Evolutionary conservation across 192 early-diverging fungal genomes (phyloP).

Genomic region (Rhizophagus clarus): DNA sequence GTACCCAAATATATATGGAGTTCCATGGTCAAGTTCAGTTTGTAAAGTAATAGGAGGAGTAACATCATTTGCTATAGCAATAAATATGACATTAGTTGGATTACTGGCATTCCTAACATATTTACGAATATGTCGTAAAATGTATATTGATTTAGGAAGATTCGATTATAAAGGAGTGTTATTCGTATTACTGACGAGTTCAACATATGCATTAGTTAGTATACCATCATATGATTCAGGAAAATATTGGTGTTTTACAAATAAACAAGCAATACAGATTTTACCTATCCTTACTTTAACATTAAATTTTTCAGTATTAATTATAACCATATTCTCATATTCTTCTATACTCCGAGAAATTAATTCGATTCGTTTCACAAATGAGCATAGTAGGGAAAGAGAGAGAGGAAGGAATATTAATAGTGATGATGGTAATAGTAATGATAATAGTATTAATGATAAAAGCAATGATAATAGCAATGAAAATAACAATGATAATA

Average conservation of each 20-base stretch:
- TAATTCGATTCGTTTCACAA: not conserved
- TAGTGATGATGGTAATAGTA: not conserved
- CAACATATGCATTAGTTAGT: not conserved
- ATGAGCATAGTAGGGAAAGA: not conserved
- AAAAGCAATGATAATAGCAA: not conserved
- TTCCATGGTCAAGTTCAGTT: not conserved
- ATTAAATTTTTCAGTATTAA: constrained; percentile 5
- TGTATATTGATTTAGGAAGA: not conserved
- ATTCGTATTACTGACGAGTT: not conserved
- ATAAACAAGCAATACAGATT: not conserved
- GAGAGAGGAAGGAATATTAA: not conserved
- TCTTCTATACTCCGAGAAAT: not conserved
- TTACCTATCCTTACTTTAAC: not conserved
- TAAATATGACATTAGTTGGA: constrained; percentile 10
- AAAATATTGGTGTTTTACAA: constrained; percentile 29
- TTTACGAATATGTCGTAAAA: constrained; percentile 15
- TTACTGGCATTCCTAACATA: constrained; percentile 7
- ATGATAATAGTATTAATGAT: not conserved
- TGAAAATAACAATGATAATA: not conserved
- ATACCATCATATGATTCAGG: constrained; percentile 11
- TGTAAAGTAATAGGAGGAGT: constrained; percentile 9
- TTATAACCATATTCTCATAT: not conserved
- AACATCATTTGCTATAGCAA: constrained; percentile 9
- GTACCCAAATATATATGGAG: not conserved
- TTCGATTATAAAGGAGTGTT: constrained; percentile 6